Conservation (phyloP, 2,329 filamentous ascomycete species). For the Xylariales sp. region DNA sequence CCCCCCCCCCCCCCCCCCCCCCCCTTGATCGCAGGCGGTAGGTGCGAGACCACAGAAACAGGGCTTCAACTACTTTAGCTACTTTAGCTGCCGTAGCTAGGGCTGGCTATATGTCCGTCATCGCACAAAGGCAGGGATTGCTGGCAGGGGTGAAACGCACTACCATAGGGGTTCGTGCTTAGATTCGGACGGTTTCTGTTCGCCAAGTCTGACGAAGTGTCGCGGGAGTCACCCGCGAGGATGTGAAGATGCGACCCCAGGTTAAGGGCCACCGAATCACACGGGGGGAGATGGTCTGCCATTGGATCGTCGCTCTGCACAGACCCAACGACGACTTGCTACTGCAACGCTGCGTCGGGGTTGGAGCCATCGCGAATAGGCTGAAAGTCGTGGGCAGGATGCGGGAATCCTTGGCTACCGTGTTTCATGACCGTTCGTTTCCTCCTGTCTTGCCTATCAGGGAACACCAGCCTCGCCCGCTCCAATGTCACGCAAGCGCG, state of each 20-base stretch:
- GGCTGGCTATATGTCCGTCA: neutral
- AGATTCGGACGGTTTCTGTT: neutral
- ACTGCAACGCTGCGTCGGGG: neutral
- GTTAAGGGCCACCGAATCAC: too few species aligned
- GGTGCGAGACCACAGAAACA: too few species aligned
- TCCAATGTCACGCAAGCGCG: too few species aligned
- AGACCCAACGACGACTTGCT: conserved; percentile 4
- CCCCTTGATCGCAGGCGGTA: too few species aligned
- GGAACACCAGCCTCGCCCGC: too few species aligned
- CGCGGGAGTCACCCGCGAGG: neutral
- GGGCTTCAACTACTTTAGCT: neutral
- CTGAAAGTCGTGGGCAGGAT: neutral
- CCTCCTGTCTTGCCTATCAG: neutral
- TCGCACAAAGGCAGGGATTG: neutral
- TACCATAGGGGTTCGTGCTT: conserved; percentile 8
- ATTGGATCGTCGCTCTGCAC: conserved; percentile 3
- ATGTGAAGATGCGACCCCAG: neutral
- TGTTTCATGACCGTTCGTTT: too few species aligned
- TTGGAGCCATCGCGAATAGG: neutral
- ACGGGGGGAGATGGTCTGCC: neutral
- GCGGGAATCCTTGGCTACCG: too few species aligned
- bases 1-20: too few species aligned
- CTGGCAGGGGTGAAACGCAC: neutral
- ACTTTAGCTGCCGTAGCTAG: neutral
- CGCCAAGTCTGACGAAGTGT: conserved; percentile 1